Evolutionary conservation across 768 basidiomycete species (phyloP), one percentile per base, ranked within the genome.

Genomic region (Leccinum subtestaceum): DNA sequence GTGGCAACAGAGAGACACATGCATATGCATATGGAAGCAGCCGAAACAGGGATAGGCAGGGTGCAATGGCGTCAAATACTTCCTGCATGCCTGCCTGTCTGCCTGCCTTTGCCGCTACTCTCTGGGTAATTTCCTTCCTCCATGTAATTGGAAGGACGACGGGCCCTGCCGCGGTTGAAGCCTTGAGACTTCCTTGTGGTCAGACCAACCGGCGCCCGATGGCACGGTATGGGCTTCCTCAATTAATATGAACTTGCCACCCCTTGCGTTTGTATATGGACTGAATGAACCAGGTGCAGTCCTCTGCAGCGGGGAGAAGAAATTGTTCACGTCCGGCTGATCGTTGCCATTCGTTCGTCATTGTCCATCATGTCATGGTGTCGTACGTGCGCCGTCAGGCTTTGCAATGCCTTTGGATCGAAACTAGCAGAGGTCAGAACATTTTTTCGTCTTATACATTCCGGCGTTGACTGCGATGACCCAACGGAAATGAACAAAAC

Each of bases 401-500:
- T 48, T 48, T 19, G 40, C n/a, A 43, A 19, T 19, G 40, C 40
- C n/a, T 19, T 47, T 21, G 50, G 27, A 51, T 53, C 2, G 52
- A 62, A 49, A 60, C 52, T 51, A 60, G 23, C 52, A 60, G 49
- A 59, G 67, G 55, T 61, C 59, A 55, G 69, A 56, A 17, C 59
- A 45, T 52, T 64, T 69, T 45, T 45, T 19, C 43, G 43, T 45
- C 43, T 45, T 45, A 45, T 45, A 45, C 19, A 62, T 69, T 71
- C 69, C 65, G 61, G 54, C 49, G 43, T 46, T 29, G 60, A 69
- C 54, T 53, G 21, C 61, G 61, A 66, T 66, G 61, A 57, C 53
- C 52, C 55, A 49, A 23, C 68, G 68, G 68, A 70, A 71, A 70
- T 70, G 70, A 70, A 71, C 15, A 45, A 55, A 67, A 67, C 58